Evolutionary conservation across 2,329 filamentous ascomycete genomes (phyloP).

Genomic region (Cladosporium oxysporum): DNA sequence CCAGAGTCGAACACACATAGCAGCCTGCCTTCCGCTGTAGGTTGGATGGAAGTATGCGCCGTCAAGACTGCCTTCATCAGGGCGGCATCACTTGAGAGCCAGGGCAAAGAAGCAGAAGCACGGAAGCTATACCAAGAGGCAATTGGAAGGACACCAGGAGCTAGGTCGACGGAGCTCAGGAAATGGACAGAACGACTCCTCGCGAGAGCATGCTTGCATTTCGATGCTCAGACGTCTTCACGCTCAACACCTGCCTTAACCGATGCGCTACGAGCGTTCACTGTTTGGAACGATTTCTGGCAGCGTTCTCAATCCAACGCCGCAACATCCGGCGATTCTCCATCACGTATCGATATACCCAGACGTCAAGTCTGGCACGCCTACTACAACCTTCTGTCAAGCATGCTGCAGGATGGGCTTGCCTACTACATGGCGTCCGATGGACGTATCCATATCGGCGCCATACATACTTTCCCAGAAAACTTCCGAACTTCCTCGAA

Average conservation of each 20-base stretch:
- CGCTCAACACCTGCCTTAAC: conserved; percentile 26
- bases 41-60: conserved; percentile 79
- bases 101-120: conserved; percentile 28
- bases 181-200: conserved; percentile 38
- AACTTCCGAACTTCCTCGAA: conserved; percentile 29
- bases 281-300: conserved; percentile 72
- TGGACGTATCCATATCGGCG: conserved; percentile 1
- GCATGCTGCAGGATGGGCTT: conserved; percentile 68
- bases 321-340: conserved; percentile 37
- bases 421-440: conserved; percentile 47
- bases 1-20: conserved; percentile 18
- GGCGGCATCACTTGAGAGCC: conserved; percentile 32
- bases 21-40: conserved; percentile 34
- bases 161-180: conserved; percentile 34
- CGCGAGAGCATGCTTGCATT: conserved; percentile 34
- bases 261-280: conserved; percentile 44
- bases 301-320: conserved; percentile 29
- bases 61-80: conserved; percentile 35
- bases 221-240: conserved; percentile 28
- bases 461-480: conserved; percentile 22
- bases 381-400: conserved; percentile 79
- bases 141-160: conserved; percentile 30
- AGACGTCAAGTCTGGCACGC: conserved; percentile 75
- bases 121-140: conserved; percentile 28
- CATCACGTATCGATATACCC: conserved; percentile 40